Evolutionary conservation across 148 eudicot genomes (phyloP).

Genomic region (Vaccinium darrowii): DNA sequence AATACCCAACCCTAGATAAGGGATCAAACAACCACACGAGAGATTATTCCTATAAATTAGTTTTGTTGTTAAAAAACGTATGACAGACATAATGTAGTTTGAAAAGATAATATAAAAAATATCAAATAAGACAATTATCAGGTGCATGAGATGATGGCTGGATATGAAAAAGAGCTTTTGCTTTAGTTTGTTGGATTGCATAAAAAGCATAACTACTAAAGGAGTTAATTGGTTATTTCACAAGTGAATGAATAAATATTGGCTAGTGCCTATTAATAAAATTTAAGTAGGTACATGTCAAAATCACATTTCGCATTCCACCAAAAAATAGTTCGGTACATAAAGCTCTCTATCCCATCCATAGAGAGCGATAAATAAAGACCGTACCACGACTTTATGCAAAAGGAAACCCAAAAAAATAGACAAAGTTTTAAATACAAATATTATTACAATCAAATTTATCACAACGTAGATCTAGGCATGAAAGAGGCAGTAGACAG

Average conservation of each 20-base stretch:
- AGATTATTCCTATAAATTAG: too few relatives aligned
- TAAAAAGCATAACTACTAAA: background rate
- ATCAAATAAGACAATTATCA: background rate
- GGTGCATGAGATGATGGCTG: background rate
- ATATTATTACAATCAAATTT: too few relatives aligned
- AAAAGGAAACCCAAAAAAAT: background rate
- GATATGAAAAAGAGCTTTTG: conserved; percentile 1
- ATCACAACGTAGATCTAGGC: too few relatives aligned
- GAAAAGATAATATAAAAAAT: background rate
- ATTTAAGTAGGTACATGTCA: background rate
- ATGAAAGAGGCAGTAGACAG: too few relatives aligned
- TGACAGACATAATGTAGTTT: background rate
- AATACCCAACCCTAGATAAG: too few relatives aligned
- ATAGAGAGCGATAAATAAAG: background rate
- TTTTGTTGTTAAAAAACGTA: too few relatives aligned
- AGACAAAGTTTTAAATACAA: background rate
- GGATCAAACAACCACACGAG: too few relatives aligned
- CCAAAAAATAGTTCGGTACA: background rate
- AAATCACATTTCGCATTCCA: background rate
- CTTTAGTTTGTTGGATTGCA: background rate
- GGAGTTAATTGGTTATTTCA: background rate
- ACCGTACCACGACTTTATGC: background rate
- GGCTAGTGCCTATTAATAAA: background rate
- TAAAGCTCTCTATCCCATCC: too few relatives aligned
- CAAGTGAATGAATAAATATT: background rate